Evolutionary conservation across 805 yeast species (phyloP).

Genomic region (Spathaspora arborariae): DNA sequence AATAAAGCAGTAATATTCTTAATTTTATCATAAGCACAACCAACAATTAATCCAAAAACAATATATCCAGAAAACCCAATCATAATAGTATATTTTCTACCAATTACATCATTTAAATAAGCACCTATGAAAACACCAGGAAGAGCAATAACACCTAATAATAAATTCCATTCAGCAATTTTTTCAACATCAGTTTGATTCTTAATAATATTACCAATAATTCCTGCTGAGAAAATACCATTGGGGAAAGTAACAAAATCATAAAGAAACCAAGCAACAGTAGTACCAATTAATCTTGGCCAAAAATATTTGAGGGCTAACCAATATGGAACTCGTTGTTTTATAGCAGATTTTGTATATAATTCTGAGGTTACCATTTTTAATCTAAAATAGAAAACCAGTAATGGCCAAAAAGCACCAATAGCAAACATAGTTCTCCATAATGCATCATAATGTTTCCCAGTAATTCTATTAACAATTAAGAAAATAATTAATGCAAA

Average conservation of each 20-base stretch:
- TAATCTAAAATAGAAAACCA: slow-evolving; percentile 68
- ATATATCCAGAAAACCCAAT: slow-evolving; percentile 69
- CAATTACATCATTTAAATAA: slow-evolving; percentile 55
- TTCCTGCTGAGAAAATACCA: slow-evolving; percentile 61
- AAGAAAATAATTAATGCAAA: slow-evolving; percentile 64
- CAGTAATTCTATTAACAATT: slow-evolving; percentile 60
- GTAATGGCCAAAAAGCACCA: slow-evolving; percentile 65
- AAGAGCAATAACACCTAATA: slow-evolving; percentile 59
- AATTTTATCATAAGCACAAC: slow-evolving; percentile 57
- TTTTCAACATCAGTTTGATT: slow-evolving; percentile 42
- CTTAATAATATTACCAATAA: slow-evolving; percentile 48
- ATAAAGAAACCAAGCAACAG: slow-evolving; percentile 75
- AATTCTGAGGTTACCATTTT: slow-evolving; percentile 65
- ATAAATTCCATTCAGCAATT: slow-evolving; percentile 70
- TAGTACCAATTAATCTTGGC: slow-evolving; percentile 64
- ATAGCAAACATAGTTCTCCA: slow-evolving; percentile 72
- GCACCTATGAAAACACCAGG: slow-evolving; percentile 79
- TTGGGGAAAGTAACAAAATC: slow-evolving; percentile 82
- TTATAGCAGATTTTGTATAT: slow-evolving; percentile 63
- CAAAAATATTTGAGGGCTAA: slow-evolving; percentile 65
- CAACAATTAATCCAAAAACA: slow-evolving; percentile 68
- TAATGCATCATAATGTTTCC: slow-evolving; percentile 43
- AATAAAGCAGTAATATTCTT: slow-evolving; percentile 58
- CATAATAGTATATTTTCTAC: slow-evolving; percentile 70
- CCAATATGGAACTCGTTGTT: slow-evolving; percentile 47